phyloP scores from a whole-genome alignment of 306 rosid genomes.

The Abrus pulchellus region DNA sequence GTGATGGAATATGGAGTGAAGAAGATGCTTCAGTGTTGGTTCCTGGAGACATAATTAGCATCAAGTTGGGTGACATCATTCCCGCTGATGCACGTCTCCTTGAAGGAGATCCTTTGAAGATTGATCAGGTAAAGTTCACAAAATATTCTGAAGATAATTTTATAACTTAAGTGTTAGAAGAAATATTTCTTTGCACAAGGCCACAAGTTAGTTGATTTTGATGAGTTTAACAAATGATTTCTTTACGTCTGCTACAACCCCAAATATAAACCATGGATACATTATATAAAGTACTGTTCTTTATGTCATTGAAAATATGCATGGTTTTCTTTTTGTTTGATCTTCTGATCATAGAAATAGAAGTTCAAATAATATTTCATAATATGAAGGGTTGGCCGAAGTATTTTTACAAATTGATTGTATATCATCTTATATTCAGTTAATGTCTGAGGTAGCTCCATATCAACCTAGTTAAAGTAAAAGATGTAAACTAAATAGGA shows the following conservation, averaged over 20 bases:
- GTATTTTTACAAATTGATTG: neutral
- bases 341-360: neutral
- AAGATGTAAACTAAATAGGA: slow-evolving; percentile 1
- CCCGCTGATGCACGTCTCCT: slow-evolving; percentile 87
- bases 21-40: slow-evolving; percentile 81
- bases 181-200: neutral
- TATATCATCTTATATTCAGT: neutral
- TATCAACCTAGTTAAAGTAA: slow-evolving; percentile 9
- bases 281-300: neutral
- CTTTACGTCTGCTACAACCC: neutral
- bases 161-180: neutral
- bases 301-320: neutral
- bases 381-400: no score
- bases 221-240: neutral
- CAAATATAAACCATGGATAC: neutral
- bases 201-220: neutral
- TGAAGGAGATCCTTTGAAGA: slow-evolving; percentile 83
- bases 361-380: no score
- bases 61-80: slow-evolving; percentile 80
- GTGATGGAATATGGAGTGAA: slow-evolving; percentile 81
- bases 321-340: neutral
- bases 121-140: slow-evolving; percentile 66
- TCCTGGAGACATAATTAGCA: slow-evolving; percentile 83
- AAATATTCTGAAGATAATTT: neutral
- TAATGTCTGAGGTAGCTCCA: neutral